phyloP scores from a whole-genome alignment of 768 basidiomycete species.

The Pleurotus giganteus region DNA sequence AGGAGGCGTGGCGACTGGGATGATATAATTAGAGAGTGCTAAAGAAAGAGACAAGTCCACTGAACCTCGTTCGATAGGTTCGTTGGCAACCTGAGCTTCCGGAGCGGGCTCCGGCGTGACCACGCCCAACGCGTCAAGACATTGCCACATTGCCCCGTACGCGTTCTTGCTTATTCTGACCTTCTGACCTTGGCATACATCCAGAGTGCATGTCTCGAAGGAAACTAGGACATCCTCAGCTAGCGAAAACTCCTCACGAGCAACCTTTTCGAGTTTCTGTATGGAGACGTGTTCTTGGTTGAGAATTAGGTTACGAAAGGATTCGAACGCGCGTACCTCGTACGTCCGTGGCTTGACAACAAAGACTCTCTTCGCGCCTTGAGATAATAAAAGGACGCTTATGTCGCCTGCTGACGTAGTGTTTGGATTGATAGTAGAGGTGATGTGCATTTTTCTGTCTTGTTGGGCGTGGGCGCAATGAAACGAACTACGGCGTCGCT shows the following conservation, averaged over 20 bases:
- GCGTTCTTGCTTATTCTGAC: constrained; percentile 4
- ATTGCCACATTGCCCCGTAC: constrained; percentile 7
- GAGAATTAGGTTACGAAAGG: background rate
- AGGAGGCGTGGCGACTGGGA: background rate
- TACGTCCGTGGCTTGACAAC: constrained; percentile 7
- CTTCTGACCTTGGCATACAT: background rate
- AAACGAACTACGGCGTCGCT: too few species aligned
- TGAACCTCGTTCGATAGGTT: too few species aligned
- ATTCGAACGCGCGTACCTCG: background rate
- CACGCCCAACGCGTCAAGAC: background rate
- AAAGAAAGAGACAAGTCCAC: background rate
- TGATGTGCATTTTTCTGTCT: constrained; percentile 2
- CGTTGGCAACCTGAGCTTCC: background rate
- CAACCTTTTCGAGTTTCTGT: constrained; percentile 7
- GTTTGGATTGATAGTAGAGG: background rate
- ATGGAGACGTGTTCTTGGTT: background rate
- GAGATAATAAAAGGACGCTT: background rate
- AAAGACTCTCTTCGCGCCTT: background rate
- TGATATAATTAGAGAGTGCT: background rate
- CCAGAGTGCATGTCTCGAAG: constrained; percentile 4
- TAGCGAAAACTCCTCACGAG: constrained; percentile 1
- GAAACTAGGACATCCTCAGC: background rate
- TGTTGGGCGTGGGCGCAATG: too few species aligned
- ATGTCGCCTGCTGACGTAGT: constrained; percentile 4
- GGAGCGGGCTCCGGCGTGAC: background rate